A percentile compares a stretch with the other conserved stretches of the same genome.
These are phyloP conservation scores for Inonotus obliquus DNA, from an alignment of 1,284 basidiomycete genomes.

Conservation along the genomic window DNA sequence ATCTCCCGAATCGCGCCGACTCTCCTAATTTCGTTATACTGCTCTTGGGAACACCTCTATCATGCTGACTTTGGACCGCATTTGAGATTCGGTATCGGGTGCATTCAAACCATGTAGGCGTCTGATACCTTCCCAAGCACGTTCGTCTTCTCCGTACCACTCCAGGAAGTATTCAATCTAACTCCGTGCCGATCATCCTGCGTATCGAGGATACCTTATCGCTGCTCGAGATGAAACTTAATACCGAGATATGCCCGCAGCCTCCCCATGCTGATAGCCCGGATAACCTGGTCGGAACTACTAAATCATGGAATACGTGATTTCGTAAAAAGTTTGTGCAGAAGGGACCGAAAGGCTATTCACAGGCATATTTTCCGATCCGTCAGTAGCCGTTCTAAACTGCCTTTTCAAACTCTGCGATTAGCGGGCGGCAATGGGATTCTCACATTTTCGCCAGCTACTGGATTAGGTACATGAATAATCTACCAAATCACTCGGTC, in stretches of 20 bases:
- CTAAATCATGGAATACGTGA: too few species aligned
- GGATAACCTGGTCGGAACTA: too few species aligned
- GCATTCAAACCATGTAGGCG: background rate
- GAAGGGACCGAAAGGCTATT: too few species aligned
- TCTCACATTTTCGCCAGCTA: too few species aligned
- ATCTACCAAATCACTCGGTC: too few species aligned
- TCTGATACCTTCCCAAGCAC: background rate
- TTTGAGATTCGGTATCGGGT: background rate
- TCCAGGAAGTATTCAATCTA: too few species aligned
- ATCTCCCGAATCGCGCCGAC: slow-evolving; percentile 2
- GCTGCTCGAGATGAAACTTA: background rate
- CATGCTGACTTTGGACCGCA: background rate
- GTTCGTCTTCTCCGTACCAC: background rate
- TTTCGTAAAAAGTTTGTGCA: too few species aligned
- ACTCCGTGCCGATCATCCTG: background rate
- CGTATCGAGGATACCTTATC: background rate
- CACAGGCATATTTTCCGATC: too few species aligned
- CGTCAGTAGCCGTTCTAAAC: too few species aligned
- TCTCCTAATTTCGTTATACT: background rate
- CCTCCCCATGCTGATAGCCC: background rate
- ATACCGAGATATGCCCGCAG: background rate
- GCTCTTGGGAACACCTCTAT: background rate
- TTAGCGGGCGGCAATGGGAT: too few species aligned
- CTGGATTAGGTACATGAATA: too few species aligned
- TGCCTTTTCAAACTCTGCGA: too few species aligned